Percentiles rank a stretch among this genome's conserved stretches.
Evolutionary conservation across 345 rosid species (phyloP).

Genomic region (Aquilaria malaccensis): DNA sequence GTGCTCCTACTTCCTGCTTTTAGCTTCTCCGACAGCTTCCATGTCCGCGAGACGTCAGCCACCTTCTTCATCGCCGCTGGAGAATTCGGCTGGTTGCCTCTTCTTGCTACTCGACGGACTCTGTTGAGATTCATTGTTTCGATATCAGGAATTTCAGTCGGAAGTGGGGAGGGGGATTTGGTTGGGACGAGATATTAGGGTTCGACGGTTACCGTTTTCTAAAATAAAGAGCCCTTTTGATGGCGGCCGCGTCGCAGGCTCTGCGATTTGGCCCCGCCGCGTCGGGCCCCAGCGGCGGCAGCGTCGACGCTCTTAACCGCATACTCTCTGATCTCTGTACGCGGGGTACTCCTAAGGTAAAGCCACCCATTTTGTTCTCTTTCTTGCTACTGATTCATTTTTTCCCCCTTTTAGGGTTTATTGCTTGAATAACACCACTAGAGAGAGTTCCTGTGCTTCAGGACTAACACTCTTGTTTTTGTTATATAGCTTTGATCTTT

Average conservation of each 20-base stretch:
- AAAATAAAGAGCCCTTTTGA: conserved; percentile 10
- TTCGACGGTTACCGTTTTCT: not conserved
- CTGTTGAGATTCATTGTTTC: too few relatives aligned
- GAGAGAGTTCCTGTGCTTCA: not conserved
- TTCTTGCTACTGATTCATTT: not conserved
- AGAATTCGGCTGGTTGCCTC: too few relatives aligned
- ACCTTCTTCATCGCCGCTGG: too few relatives aligned
- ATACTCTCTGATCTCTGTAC: conserved; percentile 80
- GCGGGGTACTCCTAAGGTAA: conserved; percentile 71
- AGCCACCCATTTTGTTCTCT: conserved; percentile 2
- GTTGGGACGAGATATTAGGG: conserved; percentile 4
- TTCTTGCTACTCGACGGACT: too few relatives aligned
- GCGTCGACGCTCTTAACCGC: conserved; percentile 72
- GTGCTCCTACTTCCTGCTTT: too few relatives aligned
- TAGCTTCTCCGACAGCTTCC: too few relatives aligned
- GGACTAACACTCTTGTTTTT: not conserved
- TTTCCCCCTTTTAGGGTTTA: not conserved
- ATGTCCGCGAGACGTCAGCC: too few relatives aligned
- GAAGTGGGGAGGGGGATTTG: too few relatives aligned
- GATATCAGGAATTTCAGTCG: too few relatives aligned
- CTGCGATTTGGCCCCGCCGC: conserved; percentile 48
- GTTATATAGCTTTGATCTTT: too few relatives aligned
- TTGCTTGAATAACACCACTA: not conserved
- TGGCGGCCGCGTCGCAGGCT: conserved; percentile 59
- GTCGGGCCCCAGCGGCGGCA: conserved; percentile 46